phyloP scores from a whole-genome alignment of 1,284 basidiomycete genomes.

The Marasmius fiardii region DNA sequence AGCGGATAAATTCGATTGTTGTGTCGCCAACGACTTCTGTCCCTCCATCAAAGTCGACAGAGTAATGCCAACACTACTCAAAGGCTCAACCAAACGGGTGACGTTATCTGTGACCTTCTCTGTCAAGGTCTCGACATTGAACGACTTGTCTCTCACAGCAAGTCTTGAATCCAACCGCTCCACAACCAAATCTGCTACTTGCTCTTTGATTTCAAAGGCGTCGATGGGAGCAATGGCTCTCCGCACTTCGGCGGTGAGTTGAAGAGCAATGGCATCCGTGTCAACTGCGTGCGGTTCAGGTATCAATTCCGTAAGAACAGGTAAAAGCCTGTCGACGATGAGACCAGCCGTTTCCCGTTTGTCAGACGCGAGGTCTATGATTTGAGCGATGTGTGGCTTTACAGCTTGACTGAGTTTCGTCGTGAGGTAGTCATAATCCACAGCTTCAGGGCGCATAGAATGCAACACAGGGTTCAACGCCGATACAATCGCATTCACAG shows the following conservation, averaged over 20 bases:
- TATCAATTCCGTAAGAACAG: constrained; percentile 50
- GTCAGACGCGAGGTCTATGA: constrained; percentile 82
- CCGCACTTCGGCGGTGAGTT: constrained; percentile 65
- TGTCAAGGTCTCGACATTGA: constrained; percentile 60
- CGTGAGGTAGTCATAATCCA: constrained; percentile 77
- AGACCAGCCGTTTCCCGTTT: constrained; percentile 80
- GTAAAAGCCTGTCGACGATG: constrained; percentile 71
- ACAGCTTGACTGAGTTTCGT: constrained; percentile 74
- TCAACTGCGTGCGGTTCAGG: constrained; percentile 42
- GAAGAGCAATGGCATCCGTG: constrained; percentile 48
- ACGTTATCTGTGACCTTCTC: constrained; percentile 54
- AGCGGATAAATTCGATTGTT: constrained; percentile 32
- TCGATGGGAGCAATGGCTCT: constrained; percentile 71
- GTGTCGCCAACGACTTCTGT: constrained; percentile 38
- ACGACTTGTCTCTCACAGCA: constrained; percentile 66
- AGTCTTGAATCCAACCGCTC: constrained; percentile 78
- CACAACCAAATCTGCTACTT: constrained; percentile 80
- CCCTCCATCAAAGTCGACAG: constrained; percentile 38
- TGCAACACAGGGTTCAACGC: constrained; percentile 60
- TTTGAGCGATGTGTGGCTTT: constrained; percentile 81
- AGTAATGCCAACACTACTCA: constrained; percentile 32
- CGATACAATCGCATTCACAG: constrained; percentile 57
- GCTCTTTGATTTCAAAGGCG: constrained; percentile 79
- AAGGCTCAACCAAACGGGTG: constrained; percentile 42
- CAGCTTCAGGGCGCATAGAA: constrained; percentile 54